Percentiles rank a stretch among this genome's conserved stretches.
phyloP scores from a whole-genome alignment of 306 rosid species.

The Cicer chorassanicum region DNA sequence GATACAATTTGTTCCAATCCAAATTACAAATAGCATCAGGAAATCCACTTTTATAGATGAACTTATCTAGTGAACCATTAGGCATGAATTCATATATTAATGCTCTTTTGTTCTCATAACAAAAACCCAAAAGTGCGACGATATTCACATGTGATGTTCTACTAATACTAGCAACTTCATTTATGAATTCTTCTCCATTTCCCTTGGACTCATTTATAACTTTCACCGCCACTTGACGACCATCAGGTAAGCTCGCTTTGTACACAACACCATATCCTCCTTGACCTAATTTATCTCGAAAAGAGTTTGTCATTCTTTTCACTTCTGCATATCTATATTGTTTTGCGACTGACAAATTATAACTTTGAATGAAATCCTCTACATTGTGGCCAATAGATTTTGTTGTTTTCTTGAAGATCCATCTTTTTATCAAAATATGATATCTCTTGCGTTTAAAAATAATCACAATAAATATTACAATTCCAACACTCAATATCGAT shows the following conservation, averaged over 20 bases:
- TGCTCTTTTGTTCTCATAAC: slow-evolving; percentile 46
- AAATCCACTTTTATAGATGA: slow-evolving; percentile 22
- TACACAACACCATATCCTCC: slow-evolving; percentile 58
- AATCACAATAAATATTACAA: background rate
- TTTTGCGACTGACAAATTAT: slow-evolving; percentile 8
- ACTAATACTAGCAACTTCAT: slow-evolving; percentile 55
- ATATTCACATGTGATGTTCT: slow-evolving; percentile 49
- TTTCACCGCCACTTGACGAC: slow-evolving; percentile 50
- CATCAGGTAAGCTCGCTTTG: slow-evolving; percentile 48
- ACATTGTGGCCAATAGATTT: background rate
- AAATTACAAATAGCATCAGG: background rate
- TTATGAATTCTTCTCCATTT: slow-evolving; percentile 51
- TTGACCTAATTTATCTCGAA: slow-evolving; percentile 40
- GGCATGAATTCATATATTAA: slow-evolving; percentile 53
- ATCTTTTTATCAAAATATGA: no score
- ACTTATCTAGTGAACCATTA: slow-evolving; percentile 54
- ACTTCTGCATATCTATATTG: slow-evolving; percentile 40
- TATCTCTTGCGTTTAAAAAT: background rate
- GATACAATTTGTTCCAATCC: slow-evolving; percentile 26
- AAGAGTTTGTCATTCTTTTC: slow-evolving; percentile 48
- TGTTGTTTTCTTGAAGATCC: background rate
- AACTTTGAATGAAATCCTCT: slow-evolving; percentile 7
- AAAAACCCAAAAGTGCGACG: slow-evolving; percentile 38
- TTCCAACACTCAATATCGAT: background rate
- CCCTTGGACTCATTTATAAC: slow-evolving; percentile 38